These are phyloP conservation scores for Pestalotiopsis sp. DNA, from an alignment of 2,329 filamentous ascomycete species.

Conservation along the genomic window DNA sequence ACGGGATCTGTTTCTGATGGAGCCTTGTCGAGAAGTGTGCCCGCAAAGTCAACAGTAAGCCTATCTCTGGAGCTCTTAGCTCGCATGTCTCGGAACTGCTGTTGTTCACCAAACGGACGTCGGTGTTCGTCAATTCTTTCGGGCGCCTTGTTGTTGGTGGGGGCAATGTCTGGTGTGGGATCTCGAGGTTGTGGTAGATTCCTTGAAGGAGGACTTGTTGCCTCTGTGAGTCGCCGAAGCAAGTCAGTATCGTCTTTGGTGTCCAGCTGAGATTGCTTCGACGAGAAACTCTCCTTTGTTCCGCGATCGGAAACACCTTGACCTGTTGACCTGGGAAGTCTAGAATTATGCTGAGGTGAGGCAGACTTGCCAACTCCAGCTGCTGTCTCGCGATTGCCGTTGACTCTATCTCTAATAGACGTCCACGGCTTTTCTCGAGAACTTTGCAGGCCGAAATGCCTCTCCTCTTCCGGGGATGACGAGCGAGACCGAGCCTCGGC, in stretches of 20 bases:
- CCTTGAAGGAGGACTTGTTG: slow-evolving; percentile 42
- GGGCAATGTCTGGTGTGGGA: slow-evolving; percentile 12
- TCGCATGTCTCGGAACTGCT: slow-evolving; percentile 22
- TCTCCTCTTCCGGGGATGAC: slow-evolving; percentile 42
- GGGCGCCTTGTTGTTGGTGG: slow-evolving; percentile 15
- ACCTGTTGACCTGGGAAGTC: slow-evolving; percentile 1
- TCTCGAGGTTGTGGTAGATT: slow-evolving; percentile 18
- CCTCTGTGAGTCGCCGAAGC: slow-evolving; percentile 51
- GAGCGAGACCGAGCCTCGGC: slow-evolving; percentile 41
- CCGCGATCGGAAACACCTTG: not conserved
- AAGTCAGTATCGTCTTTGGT: slow-evolving; percentile 47
- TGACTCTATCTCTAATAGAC: not conserved
- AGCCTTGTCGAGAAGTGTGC: slow-evolving; percentile 39
- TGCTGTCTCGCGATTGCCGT: not conserved
- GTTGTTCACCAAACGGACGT: slow-evolving; percentile 22
- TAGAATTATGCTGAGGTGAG: not conserved
- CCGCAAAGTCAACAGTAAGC: slow-evolving; percentile 50
- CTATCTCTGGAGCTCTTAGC: slow-evolving; percentile 31
- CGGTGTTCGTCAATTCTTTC: slow-evolving; percentile 20
- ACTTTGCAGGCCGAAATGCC: slow-evolving; percentile 31
- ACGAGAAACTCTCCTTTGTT: not conserved
- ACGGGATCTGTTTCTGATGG: slow-evolving; percentile 59
- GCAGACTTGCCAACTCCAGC: not conserved
- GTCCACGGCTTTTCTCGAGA: slow-evolving; percentile 14
- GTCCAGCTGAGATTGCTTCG: slow-evolving; percentile 17